These are phyloP conservation scores for Abortiporus biennis DNA, from an alignment of 1,284 basidiomycete species.

Conservation along the genomic window DNA sequence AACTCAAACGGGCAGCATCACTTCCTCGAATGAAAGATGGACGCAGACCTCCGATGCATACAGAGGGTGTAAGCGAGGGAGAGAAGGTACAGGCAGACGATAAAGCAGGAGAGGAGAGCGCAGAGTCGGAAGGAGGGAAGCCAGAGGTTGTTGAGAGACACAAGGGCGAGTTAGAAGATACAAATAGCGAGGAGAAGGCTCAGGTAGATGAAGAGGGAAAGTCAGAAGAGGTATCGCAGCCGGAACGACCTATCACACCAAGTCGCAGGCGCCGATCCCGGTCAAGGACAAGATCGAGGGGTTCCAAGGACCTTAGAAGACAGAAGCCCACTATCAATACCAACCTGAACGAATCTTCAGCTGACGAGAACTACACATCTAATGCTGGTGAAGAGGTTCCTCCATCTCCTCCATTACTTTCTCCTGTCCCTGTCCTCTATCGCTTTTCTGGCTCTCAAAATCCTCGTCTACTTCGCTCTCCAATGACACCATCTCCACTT, in stretches of 20 bases:
- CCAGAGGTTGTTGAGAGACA: conserved; percentile 13
- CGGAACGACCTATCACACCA: conserved; percentile 17
- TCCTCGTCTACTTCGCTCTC: conserved; percentile 39
- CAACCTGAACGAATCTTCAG: conserved; percentile 53
- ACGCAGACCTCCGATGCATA: conserved; percentile 75
- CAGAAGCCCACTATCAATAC: conserved; percentile 32
- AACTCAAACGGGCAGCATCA: conserved; percentile 84
- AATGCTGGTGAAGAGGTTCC: conserved; percentile 34
- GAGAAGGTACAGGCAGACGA: conserved; percentile 44
- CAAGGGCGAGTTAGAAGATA: neutral
- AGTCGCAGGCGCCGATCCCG: conserved; percentile 58
- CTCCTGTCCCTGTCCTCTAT: conserved; percentile 62
- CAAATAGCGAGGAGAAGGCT: conserved; percentile 2
- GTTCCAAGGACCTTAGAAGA: conserved; percentile 61
- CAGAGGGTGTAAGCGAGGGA: conserved; percentile 71
- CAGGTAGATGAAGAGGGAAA: conserved; percentile 16
- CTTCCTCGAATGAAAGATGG: conserved; percentile 86
- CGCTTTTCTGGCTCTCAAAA: conserved; percentile 47
- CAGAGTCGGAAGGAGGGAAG: conserved; percentile 18
- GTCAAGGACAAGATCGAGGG: conserved; percentile 68
- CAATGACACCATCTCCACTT: conserved; percentile 45
- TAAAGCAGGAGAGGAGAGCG: conserved; percentile 19
- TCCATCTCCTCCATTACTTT: conserved; percentile 44
- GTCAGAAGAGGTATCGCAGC: conserved; percentile 19
- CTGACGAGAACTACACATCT: conserved; percentile 47